These are phyloP conservation scores for Toxoplasma gondii DNA, from an alignment of 169 alveolate genomes.

Conservation along the genomic window DNA sequence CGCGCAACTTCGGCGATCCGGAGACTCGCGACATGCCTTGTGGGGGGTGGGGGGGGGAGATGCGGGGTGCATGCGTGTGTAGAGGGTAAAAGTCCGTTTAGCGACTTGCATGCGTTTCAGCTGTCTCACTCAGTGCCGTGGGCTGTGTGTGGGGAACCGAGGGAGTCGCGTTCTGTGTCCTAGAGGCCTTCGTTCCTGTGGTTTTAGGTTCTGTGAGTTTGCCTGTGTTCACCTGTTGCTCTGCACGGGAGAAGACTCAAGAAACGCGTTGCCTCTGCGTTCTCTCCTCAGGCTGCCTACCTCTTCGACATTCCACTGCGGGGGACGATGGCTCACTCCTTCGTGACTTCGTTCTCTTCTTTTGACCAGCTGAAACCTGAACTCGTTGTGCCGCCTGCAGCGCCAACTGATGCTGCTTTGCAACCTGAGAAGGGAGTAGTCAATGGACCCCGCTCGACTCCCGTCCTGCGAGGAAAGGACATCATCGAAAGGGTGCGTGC, in stretches of 20 bases:
- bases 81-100: no score
- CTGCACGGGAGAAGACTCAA: not conserved
- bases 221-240: no score
- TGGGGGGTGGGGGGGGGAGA: no score
- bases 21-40: no score
- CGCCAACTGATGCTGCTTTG: not conserved
- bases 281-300: not conserved
- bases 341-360: conserved; percentile 76
- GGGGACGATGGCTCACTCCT: conserved; percentile 89
- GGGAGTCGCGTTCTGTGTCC: no score
- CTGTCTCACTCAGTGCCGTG: no score
- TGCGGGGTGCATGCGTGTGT: no score
- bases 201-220: no score
- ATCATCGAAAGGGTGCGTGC: not conserved
- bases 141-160: no score
- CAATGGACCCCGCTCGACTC: not conserved
- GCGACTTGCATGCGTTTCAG: no score
- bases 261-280: not conserved
- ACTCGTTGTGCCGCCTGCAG: not conserved
- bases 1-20: no score
- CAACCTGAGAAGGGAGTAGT: not conserved
- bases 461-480: not conserved
- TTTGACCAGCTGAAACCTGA: not conserved
- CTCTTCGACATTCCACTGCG: conserved; percentile 62
- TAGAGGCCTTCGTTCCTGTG: no score